Evolutionary conservation across 129 eudicot species (phyloP).

Genomic region (Flaveria sonorensis): DNA sequence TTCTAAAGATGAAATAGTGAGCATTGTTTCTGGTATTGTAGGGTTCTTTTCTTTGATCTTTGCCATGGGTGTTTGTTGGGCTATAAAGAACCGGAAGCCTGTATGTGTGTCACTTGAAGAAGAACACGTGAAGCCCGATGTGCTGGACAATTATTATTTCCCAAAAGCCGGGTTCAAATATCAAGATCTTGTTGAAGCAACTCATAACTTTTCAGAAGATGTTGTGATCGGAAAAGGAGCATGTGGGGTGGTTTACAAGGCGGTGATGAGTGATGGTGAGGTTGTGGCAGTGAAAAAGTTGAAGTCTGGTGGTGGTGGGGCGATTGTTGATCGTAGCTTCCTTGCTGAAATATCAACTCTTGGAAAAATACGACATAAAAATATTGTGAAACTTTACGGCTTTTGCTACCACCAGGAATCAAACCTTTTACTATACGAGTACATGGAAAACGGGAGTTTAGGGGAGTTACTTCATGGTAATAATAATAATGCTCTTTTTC

Average conservation of each 20-base stretch:
- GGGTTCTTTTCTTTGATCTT: slow-evolving; percentile 67
- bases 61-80: slow-evolving; percentile 59
- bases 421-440: slow-evolving; percentile 76
- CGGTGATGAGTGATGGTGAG: slow-evolving; percentile 67
- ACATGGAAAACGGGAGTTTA: slow-evolving; percentile 86
- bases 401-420: slow-evolving; percentile 83
- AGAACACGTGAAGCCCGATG: slow-evolving; percentile 40
- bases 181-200: slow-evolving; percentile 83
- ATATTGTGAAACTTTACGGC: slow-evolving; percentile 81
- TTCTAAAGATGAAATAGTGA: slow-evolving; percentile 57
- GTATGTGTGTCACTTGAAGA: slow-evolving; percentile 54
- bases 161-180: slow-evolving; percentile 75
- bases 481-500: slow-evolving; percentile 38
- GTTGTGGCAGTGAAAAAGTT: slow-evolving; percentile 79
- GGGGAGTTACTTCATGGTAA: slow-evolving; percentile 79
- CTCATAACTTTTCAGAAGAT: slow-evolving; percentile 67
- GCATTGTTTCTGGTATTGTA: slow-evolving; percentile 45
- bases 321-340: slow-evolving; percentile 66
- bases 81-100: slow-evolving; percentile 50
- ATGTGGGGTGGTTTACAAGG: slow-evolving; percentile 87
- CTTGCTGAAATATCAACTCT: slow-evolving; percentile 87
- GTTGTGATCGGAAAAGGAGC: slow-evolving; percentile 88
- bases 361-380: slow-evolving; percentile 83
- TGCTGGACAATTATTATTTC: slow-evolving; percentile 58
- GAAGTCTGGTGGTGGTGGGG: slow-evolving; percentile 63